These are phyloP conservation scores for Leccinum truebloodii DNA, from an alignment of 768 basidiomycete genomes.

Conservation along the genomic window DNA sequence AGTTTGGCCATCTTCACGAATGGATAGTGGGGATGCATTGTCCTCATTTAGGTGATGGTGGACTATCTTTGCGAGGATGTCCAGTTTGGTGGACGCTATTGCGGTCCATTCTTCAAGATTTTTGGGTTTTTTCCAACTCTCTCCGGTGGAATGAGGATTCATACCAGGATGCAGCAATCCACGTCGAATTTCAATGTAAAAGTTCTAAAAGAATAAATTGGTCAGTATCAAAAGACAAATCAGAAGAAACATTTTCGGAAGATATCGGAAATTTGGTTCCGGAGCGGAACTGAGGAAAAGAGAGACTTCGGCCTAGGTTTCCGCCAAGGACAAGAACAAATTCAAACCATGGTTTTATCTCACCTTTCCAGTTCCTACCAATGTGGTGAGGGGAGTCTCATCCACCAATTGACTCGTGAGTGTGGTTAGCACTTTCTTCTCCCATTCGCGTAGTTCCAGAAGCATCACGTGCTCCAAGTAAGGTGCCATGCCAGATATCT, in stretches of 20 bases:
- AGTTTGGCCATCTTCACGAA: not conserved
- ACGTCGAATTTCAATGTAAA: constrained; percentile 5
- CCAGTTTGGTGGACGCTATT: not conserved
- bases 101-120: not conserved
- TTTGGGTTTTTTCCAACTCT: not conserved
- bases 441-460: constrained; percentile 4
- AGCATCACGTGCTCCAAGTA: constrained; percentile 8
- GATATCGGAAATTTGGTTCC: too few relatives aligned
- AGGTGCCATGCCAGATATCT: not conserved
- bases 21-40: not conserved
- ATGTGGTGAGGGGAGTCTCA: too few relatives aligned
- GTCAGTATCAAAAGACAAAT: too few relatives aligned
- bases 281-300: not conserved
- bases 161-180: constrained; percentile 1
- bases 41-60: not conserved
- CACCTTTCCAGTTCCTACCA: too few relatives aligned
- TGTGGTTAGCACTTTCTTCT: not conserved
- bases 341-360: not conserved
- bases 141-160: not conserved
- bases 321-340: too few relatives aligned
- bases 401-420: not conserved
- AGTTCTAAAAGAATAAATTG: not conserved
- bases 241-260: too few relatives aligned
- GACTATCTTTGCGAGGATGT: not conserved
- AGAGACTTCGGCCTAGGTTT: too few relatives aligned